Conservation (phyloP, 441 rosid species). For the Viola pubescens region DNA sequence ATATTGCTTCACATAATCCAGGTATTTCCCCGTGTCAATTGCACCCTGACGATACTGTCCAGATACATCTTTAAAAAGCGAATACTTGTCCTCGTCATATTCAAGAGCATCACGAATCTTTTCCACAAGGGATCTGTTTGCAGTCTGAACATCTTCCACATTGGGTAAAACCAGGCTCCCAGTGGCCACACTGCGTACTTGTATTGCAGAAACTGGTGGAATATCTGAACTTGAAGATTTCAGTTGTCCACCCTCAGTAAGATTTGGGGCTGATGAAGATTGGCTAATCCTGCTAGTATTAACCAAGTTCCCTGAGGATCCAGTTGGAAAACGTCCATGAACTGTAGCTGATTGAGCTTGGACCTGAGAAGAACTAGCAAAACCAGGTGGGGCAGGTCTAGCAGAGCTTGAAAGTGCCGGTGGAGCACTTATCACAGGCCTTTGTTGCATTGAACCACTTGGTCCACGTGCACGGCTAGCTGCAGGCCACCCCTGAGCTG, state of each 20-base stretch:
- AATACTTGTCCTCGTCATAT: conserved; percentile 56
- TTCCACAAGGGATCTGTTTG: conserved; percentile 79
- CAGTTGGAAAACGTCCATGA: conserved; percentile 22
- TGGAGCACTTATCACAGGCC: conserved; percentile 31
- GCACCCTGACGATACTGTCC: conserved; percentile 77
- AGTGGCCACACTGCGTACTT: conserved; percentile 30
- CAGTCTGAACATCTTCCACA: conserved; percentile 56
- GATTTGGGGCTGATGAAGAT: conserved; percentile 66
- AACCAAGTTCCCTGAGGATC: conserved; percentile 25
- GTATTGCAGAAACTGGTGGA: conserved; percentile 65
- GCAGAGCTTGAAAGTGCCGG: conserved; percentile 24
- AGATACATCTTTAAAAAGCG: conserved; percentile 66
- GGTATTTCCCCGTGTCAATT: conserved; percentile 49
- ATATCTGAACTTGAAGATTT: conserved; percentile 48
- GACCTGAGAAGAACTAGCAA: conserved; percentile 38
- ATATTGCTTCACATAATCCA: conserved; percentile 53
- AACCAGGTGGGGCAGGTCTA: conserved; percentile 24
- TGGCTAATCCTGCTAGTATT: conserved; percentile 40
- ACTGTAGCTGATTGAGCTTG: conserved; percentile 27
- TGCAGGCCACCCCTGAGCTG: conserved; percentile 62
- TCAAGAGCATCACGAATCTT: conserved; percentile 64
- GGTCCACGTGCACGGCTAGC: conserved; percentile 33
- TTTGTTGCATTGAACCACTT: conserved; percentile 29
- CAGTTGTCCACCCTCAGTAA: conserved; percentile 32
- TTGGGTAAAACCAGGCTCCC: conserved; percentile 27